Base-by-base conservation (phyloP, 805 yeast genomes). In the Candida cerambycidarum region DNA sequence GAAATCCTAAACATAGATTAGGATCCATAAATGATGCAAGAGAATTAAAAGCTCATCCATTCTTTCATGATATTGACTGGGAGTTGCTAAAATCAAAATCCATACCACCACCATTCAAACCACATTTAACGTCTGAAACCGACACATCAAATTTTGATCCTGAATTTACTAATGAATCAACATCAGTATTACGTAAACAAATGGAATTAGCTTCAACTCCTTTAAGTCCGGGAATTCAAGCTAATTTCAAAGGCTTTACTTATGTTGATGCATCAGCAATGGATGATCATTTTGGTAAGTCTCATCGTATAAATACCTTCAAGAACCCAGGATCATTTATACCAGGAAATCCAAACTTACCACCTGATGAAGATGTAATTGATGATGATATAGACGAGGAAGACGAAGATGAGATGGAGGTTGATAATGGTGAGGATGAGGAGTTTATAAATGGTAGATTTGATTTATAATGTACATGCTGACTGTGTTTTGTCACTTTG, bases 121-220 rank as follows among this genome's bases (percentile, higher is more conserved):
- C 99, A 3, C 97, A 89, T 61, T 77, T 93, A 50, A 70, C 84
- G 8, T 83, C 88, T 31, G 99, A 93, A 59, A 82, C 93, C 2
- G 99, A 93, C 63, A 92, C 97, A 2, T 87, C 96, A 3, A 93
- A 93, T 65, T 93, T 93, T 65, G 99, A 93, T 61, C 98, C 99
- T 4, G 98, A 93, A 65, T 93, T 93, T 66, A 93, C 99, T 15
- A 84, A 83, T 55, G 88, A 95, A 32, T 83, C 95, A 13, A 89
- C 97, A 0, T 83, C 95, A 7, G 82, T 82, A 30, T 78, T 89
- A 61, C 83, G 69, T 55, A 81, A 80, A 54, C 86, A 81, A 53
- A 71, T 73, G 73, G 83, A 72, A 49, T 61, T 78, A 67, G 82
- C 79, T 10, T 71, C 80, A 18, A 86, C 97, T 3, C 98, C 98